phyloP scores from a whole-genome alignment of 192 early-diverging fungal species.

The Paraglomus brasilianum region DNA sequence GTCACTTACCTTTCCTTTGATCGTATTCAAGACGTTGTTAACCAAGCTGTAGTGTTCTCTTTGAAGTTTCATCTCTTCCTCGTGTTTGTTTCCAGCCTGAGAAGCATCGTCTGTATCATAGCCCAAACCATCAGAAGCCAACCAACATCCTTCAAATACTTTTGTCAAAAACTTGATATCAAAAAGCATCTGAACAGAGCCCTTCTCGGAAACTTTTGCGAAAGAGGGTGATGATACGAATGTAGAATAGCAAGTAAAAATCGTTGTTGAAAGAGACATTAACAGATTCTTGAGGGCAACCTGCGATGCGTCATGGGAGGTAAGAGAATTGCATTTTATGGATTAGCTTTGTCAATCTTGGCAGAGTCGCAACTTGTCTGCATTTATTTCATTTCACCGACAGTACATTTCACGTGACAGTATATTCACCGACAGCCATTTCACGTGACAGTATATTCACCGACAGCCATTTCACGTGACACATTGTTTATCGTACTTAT shows the following conservation, averaged over 20 bases:
- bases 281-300: slow-evolving; percentile 23
- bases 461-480: too few relatives aligned
- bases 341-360: not conserved
- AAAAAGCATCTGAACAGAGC: slow-evolving; percentile 64
- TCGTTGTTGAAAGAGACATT: slow-evolving; percentile 21
- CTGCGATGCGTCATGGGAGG: not conserved
- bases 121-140: not conserved
- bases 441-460: too few relatives aligned
- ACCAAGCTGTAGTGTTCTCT: not conserved
- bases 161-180: slow-evolving; percentile 54
- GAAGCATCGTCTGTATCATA: slow-evolving; percentile 8
- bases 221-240: slow-evolving; percentile 19
- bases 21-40: slow-evolving; percentile 29
- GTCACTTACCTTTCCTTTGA: slow-evolving; percentile 37
- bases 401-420: too few relatives aligned
- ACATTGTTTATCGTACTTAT: too few relatives aligned
- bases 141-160: slow-evolving; percentile 43
- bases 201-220: slow-evolving; percentile 45
- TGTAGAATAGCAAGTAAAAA: slow-evolving; percentile 26
- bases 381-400: too few relatives aligned
- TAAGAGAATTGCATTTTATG: not conserved
- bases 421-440: too few relatives aligned
- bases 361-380: not conserved
- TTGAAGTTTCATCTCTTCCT: not conserved
- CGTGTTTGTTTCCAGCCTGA: slow-evolving; percentile 16